phyloP scores from a whole-genome alignment of 2,329 filamentous ascomycete species.

The Beauveria sp. region DNA sequence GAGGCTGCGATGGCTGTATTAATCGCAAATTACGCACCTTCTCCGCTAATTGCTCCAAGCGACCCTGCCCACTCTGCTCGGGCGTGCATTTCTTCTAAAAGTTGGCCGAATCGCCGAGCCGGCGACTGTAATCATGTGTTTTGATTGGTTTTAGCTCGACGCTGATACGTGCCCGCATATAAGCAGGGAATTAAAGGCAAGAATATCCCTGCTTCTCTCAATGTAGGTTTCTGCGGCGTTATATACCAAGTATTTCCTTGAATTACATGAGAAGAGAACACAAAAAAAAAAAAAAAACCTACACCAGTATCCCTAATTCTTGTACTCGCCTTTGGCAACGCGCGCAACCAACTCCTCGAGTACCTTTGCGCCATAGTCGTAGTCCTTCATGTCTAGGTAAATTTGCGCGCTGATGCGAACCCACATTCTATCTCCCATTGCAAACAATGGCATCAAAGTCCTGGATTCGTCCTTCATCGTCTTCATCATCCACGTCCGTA shows the following conservation, averaged over 20 bases:
- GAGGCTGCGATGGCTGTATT: neutral
- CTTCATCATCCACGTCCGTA: conserved; percentile 51
- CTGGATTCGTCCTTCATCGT: conserved; percentile 51
- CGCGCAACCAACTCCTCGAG: conserved; percentile 43
- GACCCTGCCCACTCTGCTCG: neutral
- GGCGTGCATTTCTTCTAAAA: neutral
- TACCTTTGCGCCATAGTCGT: conserved; percentile 57
- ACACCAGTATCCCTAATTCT: neutral
- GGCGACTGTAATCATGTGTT: neutral
- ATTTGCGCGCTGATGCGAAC: conserved; percentile 70
- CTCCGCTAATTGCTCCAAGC: conserved; percentile 1
- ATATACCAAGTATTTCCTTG: no score
- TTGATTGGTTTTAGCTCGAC: neutral
- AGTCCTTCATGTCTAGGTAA: conserved; percentile 75
- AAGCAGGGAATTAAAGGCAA: neutral
- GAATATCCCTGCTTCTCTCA: no score
- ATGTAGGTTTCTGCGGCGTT: no score
- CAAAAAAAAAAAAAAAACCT: no score
- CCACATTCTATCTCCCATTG: conserved; percentile 59
- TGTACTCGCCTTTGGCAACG: conserved; percentile 29
- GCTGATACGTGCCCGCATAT: neutral
- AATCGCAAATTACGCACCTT: conserved; percentile 5
- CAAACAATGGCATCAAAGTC: conserved; percentile 62
- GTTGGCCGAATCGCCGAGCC: conserved; percentile 7
- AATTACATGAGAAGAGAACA: no score